A percentile compares a stretch with the other conserved stretches of the same genome.
Evolutionary conservation across 169 alveolate genomes (phyloP).

Genomic region (Eimeria acervulina): DNA sequence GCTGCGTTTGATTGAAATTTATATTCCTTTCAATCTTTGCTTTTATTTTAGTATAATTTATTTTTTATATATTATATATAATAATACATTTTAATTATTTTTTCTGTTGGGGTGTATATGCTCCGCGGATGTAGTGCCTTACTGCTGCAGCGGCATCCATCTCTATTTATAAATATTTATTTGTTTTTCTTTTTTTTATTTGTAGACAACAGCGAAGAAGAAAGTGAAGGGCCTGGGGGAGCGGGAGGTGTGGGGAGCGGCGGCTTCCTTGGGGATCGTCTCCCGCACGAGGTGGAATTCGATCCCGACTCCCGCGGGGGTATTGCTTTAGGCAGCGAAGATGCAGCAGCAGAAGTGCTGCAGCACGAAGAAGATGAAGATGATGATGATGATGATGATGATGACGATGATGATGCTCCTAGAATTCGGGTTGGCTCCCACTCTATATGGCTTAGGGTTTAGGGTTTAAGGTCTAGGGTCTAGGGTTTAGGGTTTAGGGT

Average conservation of each 20-base stretch:
- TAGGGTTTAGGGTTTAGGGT: not conserved
- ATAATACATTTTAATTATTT: too few species aligned
- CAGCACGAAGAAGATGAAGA: conserved; percentile 17
- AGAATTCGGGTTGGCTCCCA: conserved; percentile 13
- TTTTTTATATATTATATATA: too few species aligned
- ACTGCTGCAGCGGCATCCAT: not conserved
- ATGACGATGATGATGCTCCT: conserved; percentile 52
- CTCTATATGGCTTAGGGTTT: not conserved
- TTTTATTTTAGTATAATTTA: too few species aligned
- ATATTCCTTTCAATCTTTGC: too few species aligned
- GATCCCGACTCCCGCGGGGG: not conserved
- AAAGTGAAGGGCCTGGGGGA: not conserved
- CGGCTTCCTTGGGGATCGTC: conserved; percentile 20
- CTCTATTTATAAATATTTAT: too few species aligned
- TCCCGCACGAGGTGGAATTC: conserved; percentile 43
- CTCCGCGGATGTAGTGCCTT: too few species aligned
- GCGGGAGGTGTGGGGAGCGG: not conserved
- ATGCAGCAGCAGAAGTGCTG: too few species aligned
- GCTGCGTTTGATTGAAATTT: too few species aligned
- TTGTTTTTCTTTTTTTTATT: not conserved
- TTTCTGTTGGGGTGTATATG: too few species aligned
- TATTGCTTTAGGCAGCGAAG: not conserved
- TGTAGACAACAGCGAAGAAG: conserved; percentile 29
- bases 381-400: conserved; percentile 47
- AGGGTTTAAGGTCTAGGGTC: conserved; percentile 14